A percentile compares a stretch with the other conserved stretches of the same genome.
Conservation (phyloP, 495 filamentous ascomycete species). For the Bathelium albidoporum region DNA sequence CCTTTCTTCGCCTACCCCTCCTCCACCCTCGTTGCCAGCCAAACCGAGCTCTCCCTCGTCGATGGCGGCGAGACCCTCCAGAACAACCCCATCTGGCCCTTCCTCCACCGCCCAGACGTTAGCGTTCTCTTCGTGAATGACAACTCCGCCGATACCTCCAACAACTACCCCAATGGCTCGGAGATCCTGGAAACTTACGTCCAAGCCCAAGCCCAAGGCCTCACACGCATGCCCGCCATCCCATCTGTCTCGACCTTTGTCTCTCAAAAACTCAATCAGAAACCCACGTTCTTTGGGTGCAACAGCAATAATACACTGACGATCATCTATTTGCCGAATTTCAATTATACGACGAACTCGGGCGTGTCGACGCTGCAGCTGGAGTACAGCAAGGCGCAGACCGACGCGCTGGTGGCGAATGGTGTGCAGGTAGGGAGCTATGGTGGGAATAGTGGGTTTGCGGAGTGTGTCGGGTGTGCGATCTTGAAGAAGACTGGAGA, state of each 20-base stretch:
- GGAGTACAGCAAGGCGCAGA: slow-evolving; percentile 29
- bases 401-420: slow-evolving; percentile 35
- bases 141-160: slow-evolving; percentile 33
- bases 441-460: slow-evolving; percentile 8
- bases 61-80: slow-evolving; percentile 38
- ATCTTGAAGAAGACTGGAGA: background rate
- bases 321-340: slow-evolving; percentile 38
- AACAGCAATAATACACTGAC: slow-evolving; percentile 26
- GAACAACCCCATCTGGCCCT: slow-evolving; percentile 39
- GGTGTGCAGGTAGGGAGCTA: slow-evolving; percentile 31
- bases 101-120: slow-evolving; percentile 32
- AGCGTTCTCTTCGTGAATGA: slow-evolving; percentile 40
- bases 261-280: slow-evolving; percentile 30
- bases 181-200: slow-evolving; percentile 34
- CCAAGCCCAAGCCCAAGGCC: slow-evolving; percentile 25
- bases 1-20: slow-evolving; percentile 34
- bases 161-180: slow-evolving; percentile 36
- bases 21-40: slow-evolving; percentile 24
- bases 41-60: slow-evolving; percentile 29
- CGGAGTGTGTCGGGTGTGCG: background rate
- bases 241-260: slow-evolving; percentile 30
- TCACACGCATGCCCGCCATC: slow-evolving; percentile 34
- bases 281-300: slow-evolving; percentile 40
- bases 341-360: slow-evolving; percentile 27
- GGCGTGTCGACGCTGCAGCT: slow-evolving; percentile 28